Percentiles rank a stretch among this genome's conserved stretches.
These are phyloP conservation scores for Fusarium stilboides DNA, from an alignment of 2,329 filamentous ascomycete genomes.

Conservation along the genomic window DNA sequence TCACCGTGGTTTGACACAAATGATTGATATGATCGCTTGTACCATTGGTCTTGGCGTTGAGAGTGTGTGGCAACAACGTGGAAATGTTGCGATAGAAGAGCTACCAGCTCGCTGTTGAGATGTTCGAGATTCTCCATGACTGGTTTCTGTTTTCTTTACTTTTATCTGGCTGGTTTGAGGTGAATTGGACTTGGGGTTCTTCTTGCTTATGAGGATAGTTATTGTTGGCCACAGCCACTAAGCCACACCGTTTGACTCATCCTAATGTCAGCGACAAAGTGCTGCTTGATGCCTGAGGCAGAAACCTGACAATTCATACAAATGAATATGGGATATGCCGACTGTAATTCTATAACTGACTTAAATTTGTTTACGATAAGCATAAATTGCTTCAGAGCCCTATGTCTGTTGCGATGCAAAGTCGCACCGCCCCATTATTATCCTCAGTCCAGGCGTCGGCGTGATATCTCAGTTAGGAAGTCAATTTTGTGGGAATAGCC, in stretches of 20 bases:
- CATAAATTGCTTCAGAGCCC: no score
- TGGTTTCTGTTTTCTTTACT: accelerated
- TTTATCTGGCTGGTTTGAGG: neutral
- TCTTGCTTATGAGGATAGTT: neutral
- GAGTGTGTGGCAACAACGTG: constrained; percentile 10
- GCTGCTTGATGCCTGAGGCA: neutral
- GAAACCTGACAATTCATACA: no score
- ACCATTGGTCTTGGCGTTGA: constrained; percentile 28
- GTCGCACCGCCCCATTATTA: neutral
- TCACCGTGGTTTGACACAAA: neutral
- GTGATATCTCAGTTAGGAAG: constrained; percentile 23
- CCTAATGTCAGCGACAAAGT: neutral
- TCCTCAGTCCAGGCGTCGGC: constrained; percentile 10
- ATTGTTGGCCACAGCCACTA: neutral
- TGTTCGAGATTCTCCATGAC: neutral
- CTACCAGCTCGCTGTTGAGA: accelerated
- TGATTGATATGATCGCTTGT: constrained; percentile 17
- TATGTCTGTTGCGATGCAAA: no score
- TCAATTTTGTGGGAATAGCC: constrained; percentile 11
- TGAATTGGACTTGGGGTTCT: neutral
- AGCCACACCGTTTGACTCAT: constrained; percentile 22
- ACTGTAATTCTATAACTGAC: no score
- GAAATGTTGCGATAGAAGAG: constrained; percentile 7
- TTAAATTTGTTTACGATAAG: no score
- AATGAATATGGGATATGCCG: no score